A percentile compares a stretch with the other conserved stretches of the same genome.
phyloP scores from a whole-genome alignment of 202 grass and related monocot genomes.

The Setaria italica region DNA sequence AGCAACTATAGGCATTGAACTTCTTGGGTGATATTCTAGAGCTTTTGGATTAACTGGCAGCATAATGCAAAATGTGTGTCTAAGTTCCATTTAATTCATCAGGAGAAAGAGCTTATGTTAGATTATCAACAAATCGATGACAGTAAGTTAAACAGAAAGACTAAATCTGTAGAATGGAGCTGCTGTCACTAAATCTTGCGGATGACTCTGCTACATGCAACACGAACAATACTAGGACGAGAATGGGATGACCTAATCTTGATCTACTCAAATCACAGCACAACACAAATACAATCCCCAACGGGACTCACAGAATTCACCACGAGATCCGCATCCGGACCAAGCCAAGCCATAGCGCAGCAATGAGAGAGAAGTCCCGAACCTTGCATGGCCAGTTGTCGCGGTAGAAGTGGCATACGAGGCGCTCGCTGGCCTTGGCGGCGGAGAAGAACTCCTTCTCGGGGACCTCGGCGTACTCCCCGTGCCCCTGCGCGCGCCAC shows the following conservation, averaged over 20 bases:
- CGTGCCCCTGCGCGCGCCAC: constrained; percentile 83
- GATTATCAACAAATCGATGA: background rate
- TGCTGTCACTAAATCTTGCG: background rate
- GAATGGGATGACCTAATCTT: background rate
- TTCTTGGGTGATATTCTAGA: background rate
- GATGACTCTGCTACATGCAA: background rate
- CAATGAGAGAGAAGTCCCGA: background rate
- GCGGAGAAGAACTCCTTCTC: constrained; percentile 96
- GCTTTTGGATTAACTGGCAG: background rate
- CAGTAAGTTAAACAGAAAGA: background rate
- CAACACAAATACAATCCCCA: background rate
- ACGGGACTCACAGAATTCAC: background rate
- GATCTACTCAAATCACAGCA: background rate
- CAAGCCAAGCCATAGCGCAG: background rate
- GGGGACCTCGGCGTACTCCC: constrained; percentile 80
- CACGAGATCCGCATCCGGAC: constrained; percentile 24
- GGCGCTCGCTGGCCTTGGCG: constrained; percentile 78
- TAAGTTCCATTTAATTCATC: constrained; percentile 17
- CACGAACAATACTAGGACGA: background rate
- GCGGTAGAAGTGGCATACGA: constrained; percentile 95
- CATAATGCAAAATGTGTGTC: background rate
- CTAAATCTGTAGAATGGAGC: background rate
- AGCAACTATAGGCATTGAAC: background rate
- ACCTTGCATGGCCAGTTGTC: constrained; percentile 99
- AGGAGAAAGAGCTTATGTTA: constrained; percentile 1